Evolutionary conservation across 1,139 yeast species (phyloP).

Genomic region (Waltiozyma sp.): DNA sequence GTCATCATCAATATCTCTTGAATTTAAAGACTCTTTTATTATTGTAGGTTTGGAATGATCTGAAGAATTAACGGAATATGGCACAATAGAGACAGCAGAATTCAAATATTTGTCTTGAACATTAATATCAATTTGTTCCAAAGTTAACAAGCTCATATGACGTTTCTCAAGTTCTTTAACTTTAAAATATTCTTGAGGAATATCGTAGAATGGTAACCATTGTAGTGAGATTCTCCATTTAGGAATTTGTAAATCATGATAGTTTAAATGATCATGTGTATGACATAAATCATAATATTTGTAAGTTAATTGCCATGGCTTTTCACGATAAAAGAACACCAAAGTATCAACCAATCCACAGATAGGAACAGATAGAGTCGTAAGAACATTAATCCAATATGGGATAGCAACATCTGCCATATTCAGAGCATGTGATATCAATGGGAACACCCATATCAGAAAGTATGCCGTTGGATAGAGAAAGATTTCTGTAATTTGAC

Average conservation of each 20-base stretch:
- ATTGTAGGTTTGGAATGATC: too few species aligned
- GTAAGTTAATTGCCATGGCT: slow-evolving; percentile 50
- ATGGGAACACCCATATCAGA: slow-evolving; percentile 55
- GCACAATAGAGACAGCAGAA: too few species aligned
- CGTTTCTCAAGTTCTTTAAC: background rate
- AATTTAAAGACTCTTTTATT: too few species aligned
- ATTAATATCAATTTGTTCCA: background rate
- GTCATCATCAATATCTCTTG: background rate
- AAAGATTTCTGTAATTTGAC: slow-evolving; percentile 71
- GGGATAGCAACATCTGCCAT: slow-evolving; percentile 27
- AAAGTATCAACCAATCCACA: slow-evolving; percentile 69
- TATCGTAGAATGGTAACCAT: slow-evolving; percentile 30
- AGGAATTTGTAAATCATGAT: slow-evolving; percentile 26
- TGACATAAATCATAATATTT: slow-evolving; percentile 5
- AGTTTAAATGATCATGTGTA: slow-evolving; percentile 9
- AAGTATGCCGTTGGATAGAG: slow-evolving; percentile 78
- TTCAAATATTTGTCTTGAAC: background rate
- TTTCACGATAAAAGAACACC: slow-evolving; percentile 69
- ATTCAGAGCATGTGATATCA: slow-evolving; percentile 37
- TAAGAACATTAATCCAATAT: slow-evolving; percentile 50
- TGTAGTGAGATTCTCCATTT: slow-evolving; percentile 18
- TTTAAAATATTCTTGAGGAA: slow-evolving; percentile 27
- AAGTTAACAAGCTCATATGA: background rate
- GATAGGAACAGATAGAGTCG: slow-evolving; percentile 72
- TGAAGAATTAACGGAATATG: too few species aligned